Evolutionary conservation across 225 moss, liverwort and hornwort genomes (phyloP), one percentile per base, ranked within the genome.

Genomic region (Physcomitrium patens): DNA sequence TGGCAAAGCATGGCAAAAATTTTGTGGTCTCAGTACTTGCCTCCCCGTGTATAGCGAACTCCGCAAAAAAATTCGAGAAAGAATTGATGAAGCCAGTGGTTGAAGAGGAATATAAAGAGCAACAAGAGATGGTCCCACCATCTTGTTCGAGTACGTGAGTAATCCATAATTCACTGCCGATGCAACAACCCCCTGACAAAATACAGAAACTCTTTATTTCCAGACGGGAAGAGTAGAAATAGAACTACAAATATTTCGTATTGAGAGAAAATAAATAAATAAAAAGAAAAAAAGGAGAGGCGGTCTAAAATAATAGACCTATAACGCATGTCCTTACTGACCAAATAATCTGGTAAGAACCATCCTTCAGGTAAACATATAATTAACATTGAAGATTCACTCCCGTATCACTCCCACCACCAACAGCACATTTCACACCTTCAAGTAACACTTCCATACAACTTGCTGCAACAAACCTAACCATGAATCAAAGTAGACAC

Each of bases 31-130:
- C 60, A 64, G 60, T 63, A 77, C 78, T 74, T 77, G 92, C 97
- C 91, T 95, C 59, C 99, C 95, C 61, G 90, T 43, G 76, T 88
- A 95, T 12, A 99, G 75, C 24, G 99, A 80, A 77, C 90, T 93
- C 71, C 95, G 91, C 65, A 99, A 76, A 76, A 93, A 88, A 46
- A 93, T 60, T 63, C 85, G 84, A 28, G 99, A 91, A 67, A 99
- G 90, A 55, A 92, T 18, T 5, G 95, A 78, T 55, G 99, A 89
- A 71, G 86, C 68, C 31, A 99, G 24, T 16, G 93, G 95, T 79
- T 99, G 99, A 81, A 99, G 88, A 63, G 99, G 95, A 68, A 82
- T 91, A 79, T 95, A 95, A 3, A 95, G 71, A 54, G 99, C 84
- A 58, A 95, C 91, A 58, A 99, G 75, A 57, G 94, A 93, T 37